Evolutionary conservation across 768 basidiomycete genomes (phyloP).

Genomic region (Russula emetica): DNA sequence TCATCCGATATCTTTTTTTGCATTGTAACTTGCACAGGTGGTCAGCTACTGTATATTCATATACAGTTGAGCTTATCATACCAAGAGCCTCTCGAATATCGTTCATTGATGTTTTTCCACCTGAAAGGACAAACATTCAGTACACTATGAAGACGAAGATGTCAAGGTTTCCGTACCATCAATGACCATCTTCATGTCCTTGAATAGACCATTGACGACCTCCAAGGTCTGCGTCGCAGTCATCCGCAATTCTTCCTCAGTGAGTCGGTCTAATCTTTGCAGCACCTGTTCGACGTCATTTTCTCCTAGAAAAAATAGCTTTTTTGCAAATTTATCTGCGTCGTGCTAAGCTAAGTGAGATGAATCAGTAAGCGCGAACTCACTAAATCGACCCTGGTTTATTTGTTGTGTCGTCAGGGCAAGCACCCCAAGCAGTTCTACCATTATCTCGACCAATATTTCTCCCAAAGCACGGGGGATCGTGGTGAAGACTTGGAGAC

Average conservation of each 20-base stretch:
- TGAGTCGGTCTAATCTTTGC: conserved; percentile 1
- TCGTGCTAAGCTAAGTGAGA: background rate
- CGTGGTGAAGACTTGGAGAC: background rate
- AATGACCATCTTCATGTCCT: conserved; percentile 4
- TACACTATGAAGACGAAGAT: too few relatives aligned
- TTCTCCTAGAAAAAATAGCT: background rate
- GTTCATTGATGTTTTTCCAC: background rate
- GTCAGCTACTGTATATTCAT: background rate
- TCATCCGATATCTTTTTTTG: background rate
- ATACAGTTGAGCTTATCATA: background rate
- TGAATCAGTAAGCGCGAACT: background rate
- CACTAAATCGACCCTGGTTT: background rate
- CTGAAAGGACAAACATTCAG: background rate
- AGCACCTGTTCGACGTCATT: background rate
- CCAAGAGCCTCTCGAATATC: background rate
- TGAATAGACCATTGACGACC: background rate
- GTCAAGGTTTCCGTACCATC: background rate
- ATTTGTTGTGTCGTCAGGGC: conserved; percentile 1
- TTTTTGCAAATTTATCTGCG: conserved; percentile 1
- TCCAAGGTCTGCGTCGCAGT: background rate
- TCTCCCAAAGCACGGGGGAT: background rate
- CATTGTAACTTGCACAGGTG: background rate
- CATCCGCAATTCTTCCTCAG: background rate
- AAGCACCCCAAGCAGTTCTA: background rate
- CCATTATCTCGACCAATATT: conserved; percentile 2